These are phyloP conservation scores for Colletotrichum eremochloae DNA, from an alignment of 2,329 filamentous ascomycete species.

Conservation along the genomic window DNA sequence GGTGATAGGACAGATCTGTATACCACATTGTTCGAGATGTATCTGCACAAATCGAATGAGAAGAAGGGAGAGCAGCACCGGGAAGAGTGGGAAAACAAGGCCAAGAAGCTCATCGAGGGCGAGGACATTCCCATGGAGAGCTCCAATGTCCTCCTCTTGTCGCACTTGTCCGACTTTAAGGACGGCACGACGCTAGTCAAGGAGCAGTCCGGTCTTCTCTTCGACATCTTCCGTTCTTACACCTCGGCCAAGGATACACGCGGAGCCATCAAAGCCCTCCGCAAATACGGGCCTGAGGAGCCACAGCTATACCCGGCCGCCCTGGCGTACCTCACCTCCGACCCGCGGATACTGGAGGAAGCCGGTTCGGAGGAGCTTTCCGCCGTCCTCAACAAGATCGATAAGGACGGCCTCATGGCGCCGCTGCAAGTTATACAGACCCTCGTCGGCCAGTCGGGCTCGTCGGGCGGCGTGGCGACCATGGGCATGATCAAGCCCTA, in stretches of 20 bases:
- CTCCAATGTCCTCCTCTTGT: slow-evolving; percentile 92
- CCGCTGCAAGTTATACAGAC: slow-evolving; percentile 97
- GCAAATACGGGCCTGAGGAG: slow-evolving; percentile 92
- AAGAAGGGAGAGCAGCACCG: slow-evolving; percentile 76
- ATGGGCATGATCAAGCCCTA: slow-evolving; percentile 99
- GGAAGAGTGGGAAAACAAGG: slow-evolving; percentile 89
- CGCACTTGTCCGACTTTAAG: slow-evolving; percentile 89
- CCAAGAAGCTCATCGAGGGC: slow-evolving; percentile 87
- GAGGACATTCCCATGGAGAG: slow-evolving; percentile 89
- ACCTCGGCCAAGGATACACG: slow-evolving; percentile 91
- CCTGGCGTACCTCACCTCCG: slow-evolving; percentile 92
- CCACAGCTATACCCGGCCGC: slow-evolving; percentile 94
- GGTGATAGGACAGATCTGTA: slow-evolving; percentile 88
- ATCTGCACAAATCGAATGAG: slow-evolving; percentile 87
- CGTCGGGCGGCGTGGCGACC: slow-evolving; percentile 77
- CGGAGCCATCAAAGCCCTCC: slow-evolving; percentile 89
- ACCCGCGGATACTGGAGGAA: slow-evolving; percentile 83
- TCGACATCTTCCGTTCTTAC: slow-evolving; percentile 97
- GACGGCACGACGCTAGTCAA: slow-evolving; percentile 93
- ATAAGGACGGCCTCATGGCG: slow-evolving; percentile 92
- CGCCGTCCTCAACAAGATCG: slow-evolving; percentile 85
- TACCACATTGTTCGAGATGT: slow-evolving; percentile 98
- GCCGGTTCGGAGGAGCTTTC: slow-evolving; percentile 87
- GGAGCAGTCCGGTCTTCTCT: slow-evolving; percentile 90
- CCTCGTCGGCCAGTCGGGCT: slow-evolving; percentile 71